phyloP scores from a whole-genome alignment of 106 monocot genomes.

The Iris macrosiphon region DNA sequence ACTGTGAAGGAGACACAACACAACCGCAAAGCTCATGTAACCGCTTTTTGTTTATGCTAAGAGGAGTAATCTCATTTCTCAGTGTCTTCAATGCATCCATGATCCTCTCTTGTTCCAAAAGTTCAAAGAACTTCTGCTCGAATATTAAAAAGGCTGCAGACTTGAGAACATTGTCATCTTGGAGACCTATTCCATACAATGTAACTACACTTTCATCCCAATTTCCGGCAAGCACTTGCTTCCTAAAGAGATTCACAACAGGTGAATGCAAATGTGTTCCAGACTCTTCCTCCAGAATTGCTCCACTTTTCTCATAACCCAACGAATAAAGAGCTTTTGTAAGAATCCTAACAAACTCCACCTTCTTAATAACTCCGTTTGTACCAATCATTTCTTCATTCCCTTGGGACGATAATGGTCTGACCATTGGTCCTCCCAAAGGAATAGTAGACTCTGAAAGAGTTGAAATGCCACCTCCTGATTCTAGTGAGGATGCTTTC shows the following conservation, averaged over 20 bases:
- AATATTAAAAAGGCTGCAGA: slow-evolving; percentile 43
- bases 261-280: slow-evolving; percentile 45
- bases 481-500: slow-evolving; percentile 32
- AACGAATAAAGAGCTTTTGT: slow-evolving; percentile 62
- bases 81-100: slow-evolving; percentile 49
- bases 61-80: slow-evolving; percentile 47
- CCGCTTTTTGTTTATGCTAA: slow-evolving; percentile 35
- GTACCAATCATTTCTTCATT: slow-evolving; percentile 42
- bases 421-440: slow-evolving; percentile 41
- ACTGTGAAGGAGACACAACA: slow-evolving; percentile 28
- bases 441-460: slow-evolving; percentile 17
- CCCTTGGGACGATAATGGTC: slow-evolving; percentile 37
- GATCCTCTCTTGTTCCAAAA: slow-evolving; percentile 33
- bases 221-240: slow-evolving; percentile 45
- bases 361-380: slow-evolving; percentile 49
- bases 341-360: slow-evolving; percentile 65
- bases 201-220: slow-evolving; percentile 57
- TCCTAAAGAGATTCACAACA: slow-evolving; percentile 32
- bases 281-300: slow-evolving; percentile 60
- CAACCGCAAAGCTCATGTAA: slow-evolving; percentile 42
- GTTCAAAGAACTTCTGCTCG: slow-evolving; percentile 64
- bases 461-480: slow-evolving; percentile 16
- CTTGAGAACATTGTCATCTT: slow-evolving; percentile 25
- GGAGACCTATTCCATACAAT: slow-evolving; percentile 28
- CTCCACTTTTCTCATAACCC: slow-evolving; percentile 58